Base-by-base conservation (phyloP, 2,329 filamentous ascomycete genomes). In the Domatiomyces globalis region DNA sequence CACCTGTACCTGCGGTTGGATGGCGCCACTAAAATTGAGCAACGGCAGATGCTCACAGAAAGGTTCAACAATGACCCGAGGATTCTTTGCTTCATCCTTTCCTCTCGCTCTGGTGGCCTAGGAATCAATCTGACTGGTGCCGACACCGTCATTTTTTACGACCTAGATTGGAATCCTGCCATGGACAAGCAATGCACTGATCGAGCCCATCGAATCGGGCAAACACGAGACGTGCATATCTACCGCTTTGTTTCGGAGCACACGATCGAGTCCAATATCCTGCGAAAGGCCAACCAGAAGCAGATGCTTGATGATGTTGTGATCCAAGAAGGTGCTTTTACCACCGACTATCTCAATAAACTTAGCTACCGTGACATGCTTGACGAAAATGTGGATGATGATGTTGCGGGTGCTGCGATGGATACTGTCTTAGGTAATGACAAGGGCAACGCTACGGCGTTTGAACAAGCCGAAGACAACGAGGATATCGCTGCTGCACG, bases 101-200 rank as follows among this genome's bases (percentile, higher is more conserved):
- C 90, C 0, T 95, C 88, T 48, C 81, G 92, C 52, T 95, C 92
- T 0, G 92, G 92, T 59, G 92, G 92, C 51, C 74, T 98, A 0
- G 92, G 92, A 52, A 94, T 98, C 71, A 98, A 98, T 62, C 75
- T 98, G 44, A 96, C 90, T 0, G 92, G 92, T 47, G 92, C 92
- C 4, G 92, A 96, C 66, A 95, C 89, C 0, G 92, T 98, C 62
- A 95, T 98, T 59, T 98, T 98, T 68, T 98, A 96, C 69, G 92
- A 98, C 63, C 82, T 96, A 54, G 92, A 98, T 66, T 98, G 94
- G 94, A 98, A 98, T 62, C 92, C 92, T 0, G 92, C 94, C 49
- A 98, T 98, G 92, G 92, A 98, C 72, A 95, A 95, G 68, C 92
- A 98, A 68, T 98, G 92, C 63, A 94, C 98, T 69, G 94, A 98